A percentile compares a stretch with the other conserved stretches of the same genome.
Conservation (phyloP, 2,329 filamentous ascomycete species). For the Beauveria rudraprayagi region DNA sequence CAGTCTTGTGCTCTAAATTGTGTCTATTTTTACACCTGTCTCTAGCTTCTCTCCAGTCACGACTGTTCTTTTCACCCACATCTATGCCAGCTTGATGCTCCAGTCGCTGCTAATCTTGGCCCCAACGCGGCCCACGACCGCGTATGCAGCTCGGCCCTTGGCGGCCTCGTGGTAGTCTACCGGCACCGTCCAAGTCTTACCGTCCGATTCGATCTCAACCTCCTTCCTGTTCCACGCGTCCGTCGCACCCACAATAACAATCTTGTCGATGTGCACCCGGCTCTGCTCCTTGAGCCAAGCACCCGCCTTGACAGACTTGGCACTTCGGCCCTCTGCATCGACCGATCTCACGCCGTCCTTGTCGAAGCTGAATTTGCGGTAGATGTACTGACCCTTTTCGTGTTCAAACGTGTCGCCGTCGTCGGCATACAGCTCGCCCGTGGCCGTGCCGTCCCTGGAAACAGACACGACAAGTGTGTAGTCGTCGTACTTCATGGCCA, state of each 20-base stretch:
- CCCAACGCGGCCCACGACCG: slow-evolving; percentile 43
- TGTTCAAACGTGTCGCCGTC: slow-evolving; percentile 92
- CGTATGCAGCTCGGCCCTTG: slow-evolving; percentile 41
- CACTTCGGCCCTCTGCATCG: slow-evolving; percentile 51
- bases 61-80: not conserved
- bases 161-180: slow-evolving; percentile 50
- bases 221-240: slow-evolving; percentile 58
- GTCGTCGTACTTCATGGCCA: slow-evolving; percentile 88
- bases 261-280: slow-evolving; percentile 70
- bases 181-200: slow-evolving; percentile 47
- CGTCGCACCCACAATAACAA: slow-evolving; percentile 76
- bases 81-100: slow-evolving; percentile 31
- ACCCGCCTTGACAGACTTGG: slow-evolving; percentile 49
- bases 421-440: slow-evolving; percentile 81
- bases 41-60: not conserved
- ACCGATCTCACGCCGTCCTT: slow-evolving; percentile 56
- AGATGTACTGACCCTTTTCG: slow-evolving; percentile 77
- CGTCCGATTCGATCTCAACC: slow-evolving; percentile 48
- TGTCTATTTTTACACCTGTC: not conserved
- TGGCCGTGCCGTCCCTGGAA: slow-evolving; percentile 51
- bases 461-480: slow-evolving; percentile 79
- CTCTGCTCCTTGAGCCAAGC: slow-evolving; percentile 74
- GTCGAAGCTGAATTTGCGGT: slow-evolving; percentile 67
- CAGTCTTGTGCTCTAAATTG: not conserved
- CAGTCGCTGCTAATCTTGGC: slow-evolving; percentile 47